A percentile compares a stretch with the other conserved stretches of the same genome.
These are phyloP conservation scores for Candida glaebosa DNA, from an alignment of 805 yeast species.

Conservation along the genomic window DNA sequence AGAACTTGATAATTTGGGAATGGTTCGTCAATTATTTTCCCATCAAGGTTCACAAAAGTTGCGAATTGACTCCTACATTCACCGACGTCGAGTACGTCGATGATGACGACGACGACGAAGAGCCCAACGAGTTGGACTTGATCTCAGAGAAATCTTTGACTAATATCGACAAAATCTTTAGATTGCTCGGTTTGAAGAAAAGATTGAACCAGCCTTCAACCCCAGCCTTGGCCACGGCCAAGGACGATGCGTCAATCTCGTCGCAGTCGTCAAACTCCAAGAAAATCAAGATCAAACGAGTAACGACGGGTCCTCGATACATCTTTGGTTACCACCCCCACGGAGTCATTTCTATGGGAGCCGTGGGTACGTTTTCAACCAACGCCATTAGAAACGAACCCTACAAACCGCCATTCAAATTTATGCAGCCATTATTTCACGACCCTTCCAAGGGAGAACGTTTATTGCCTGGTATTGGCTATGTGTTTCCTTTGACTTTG, in stretches of 20 bases:
- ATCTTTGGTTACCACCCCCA: conserved; percentile 95
- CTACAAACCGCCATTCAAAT: conserved; percentile 30
- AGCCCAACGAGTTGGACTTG: conserved; percentile 40
- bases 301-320: conserved; percentile 65
- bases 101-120: conserved; percentile 18
- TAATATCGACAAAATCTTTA: conserved; percentile 31
- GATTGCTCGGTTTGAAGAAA: conserved; percentile 33
- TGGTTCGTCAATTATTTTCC: conserved; percentile 82
- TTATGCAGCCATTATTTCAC: conserved; percentile 36
- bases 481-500: conserved; percentile 72
- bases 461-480: conserved; percentile 78
- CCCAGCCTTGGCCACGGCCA: too few species aligned
- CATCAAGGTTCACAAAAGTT: conserved; percentile 61
- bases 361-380: conserved; percentile 78
- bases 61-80: conserved; percentile 72
- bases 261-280: conserved; percentile 7
- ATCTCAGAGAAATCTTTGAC: conserved; percentile 36
- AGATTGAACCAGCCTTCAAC: conserved; percentile 29
- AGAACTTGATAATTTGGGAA: conserved; percentile 60
- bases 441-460: conserved; percentile 71
- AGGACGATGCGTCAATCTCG: background rate
- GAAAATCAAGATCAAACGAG: conserved; percentile 18
- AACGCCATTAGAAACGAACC: conserved; percentile 43
- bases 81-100: conserved; percentile 30
- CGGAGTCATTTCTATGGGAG: conserved; percentile 92